Evolutionary conservation across 495 filamentous ascomycete species (phyloP), one percentile per base, ranked within the genome.

Genomic region (Tuber indicum): DNA sequence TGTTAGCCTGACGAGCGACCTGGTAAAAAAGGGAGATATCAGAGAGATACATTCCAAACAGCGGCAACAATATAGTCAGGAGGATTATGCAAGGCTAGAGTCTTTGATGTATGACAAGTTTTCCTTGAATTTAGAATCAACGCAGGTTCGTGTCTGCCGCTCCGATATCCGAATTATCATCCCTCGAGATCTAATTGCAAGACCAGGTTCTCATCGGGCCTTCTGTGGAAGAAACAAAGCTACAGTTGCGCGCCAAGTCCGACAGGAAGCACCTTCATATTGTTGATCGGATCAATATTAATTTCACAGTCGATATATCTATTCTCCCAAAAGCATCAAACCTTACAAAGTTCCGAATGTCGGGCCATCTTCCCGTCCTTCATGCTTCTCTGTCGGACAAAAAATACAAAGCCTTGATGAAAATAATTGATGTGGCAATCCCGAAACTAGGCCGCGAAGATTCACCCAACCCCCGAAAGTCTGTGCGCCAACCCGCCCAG

Each of bases 381-480:
- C 96, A 97, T 85, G 96, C 93, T 44, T 94, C 91, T 0, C 91
- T 94, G 52, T 97, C 94, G 1, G 96, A 99, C 81, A 91, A 90
- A 62, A 99, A 98, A 84, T 99, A 99, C 84, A 98, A 97, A 85
- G 93, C 89, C 10, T 83, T 98, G 73, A 98, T 99, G 96, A 95
- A 91, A 80, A 86, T 99, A 72, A 94, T 99, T 76, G 95, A 98
- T 79, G 93, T 98, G 74, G 94, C 96, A 4, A 93, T 98, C 77
- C 96, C 96, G 9, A 93, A 92, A 70, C 91, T 97, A 75, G 90
- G 90, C 52, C 88, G 87, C 16, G 87, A 88, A 58, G 85, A 86
- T 66, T 74, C 84, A 8, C 76, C 74, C 46, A 52, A 74, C 72
- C 71, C 74, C 58, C 47, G 62, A 72, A 77, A 74, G 46, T 69